Evolutionary conservation across 495 filamentous ascomycete species (phyloP).

Genomic region (Acidomyces sp.): DNA sequence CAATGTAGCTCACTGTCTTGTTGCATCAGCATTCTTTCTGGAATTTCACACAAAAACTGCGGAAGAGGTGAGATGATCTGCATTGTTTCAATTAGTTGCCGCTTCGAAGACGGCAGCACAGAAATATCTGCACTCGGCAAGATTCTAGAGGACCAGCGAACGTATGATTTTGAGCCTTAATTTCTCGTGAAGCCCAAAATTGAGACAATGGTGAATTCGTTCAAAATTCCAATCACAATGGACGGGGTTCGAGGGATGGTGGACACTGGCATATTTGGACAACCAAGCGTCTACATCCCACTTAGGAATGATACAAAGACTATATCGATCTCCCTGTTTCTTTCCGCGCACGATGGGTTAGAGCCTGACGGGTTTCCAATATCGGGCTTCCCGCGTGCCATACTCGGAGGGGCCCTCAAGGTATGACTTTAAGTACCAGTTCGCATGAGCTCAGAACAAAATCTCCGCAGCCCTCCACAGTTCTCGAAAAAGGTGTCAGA

Average conservation of each 20-base stretch:
- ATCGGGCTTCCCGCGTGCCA: constrained; percentile 15
- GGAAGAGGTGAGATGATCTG: constrained; percentile 10
- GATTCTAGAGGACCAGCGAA: constrained; percentile 13
- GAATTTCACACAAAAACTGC: constrained; percentile 13
- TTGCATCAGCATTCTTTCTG: constrained; percentile 18
- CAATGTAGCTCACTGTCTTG: constrained; percentile 14
- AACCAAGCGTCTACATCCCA: constrained; percentile 16
- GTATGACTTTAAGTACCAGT: too few species aligned
- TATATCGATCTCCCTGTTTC: constrained; percentile 10
- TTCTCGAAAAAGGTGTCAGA: constrained; percentile 2
- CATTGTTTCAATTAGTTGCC: constrained; percentile 6
- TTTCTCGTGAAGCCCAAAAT: constrained; percentile 12
- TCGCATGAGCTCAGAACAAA: constrained; percentile 7
- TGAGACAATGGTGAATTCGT: background rate
- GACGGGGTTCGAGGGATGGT: constrained; percentile 13
- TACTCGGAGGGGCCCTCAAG: constrained; percentile 12
- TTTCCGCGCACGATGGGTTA: constrained; percentile 13
- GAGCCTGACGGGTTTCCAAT: constrained; percentile 18
- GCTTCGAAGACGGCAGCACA: constrained; percentile 15
- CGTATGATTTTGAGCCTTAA: constrained; percentile 11
- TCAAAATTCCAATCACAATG: constrained; percentile 8
- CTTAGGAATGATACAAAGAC: constrained; percentile 10
- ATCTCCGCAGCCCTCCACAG: background rate
- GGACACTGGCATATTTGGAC: constrained; percentile 9
- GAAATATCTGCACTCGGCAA: constrained; percentile 17